Base-by-base conservation (phyloP, 305 asterid genomes). In the Fraxinus greggii region DNA sequence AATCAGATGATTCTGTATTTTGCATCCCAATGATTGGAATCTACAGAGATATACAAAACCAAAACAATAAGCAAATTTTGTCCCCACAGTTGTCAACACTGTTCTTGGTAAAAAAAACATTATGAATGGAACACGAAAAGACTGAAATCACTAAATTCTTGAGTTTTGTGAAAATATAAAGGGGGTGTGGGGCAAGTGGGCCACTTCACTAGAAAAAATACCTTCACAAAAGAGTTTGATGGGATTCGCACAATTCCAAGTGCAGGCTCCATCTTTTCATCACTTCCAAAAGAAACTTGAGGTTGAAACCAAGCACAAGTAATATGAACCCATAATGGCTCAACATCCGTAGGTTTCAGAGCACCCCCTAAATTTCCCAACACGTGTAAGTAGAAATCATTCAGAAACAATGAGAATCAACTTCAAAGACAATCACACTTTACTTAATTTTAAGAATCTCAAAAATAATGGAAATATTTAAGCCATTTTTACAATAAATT, bases 301-400 rank as follows among this genome's bases (percentile, higher is more conserved):
- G 99, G 99, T 87, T 91, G 98, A 88, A 94, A 96, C 99, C 99
- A 96, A 88, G 99, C 99, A 88, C 99, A 96, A 75, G 99, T 94
- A 85, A 96, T 87, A 83, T 96, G 99, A 82, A 96, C 99, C 99
- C 99, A 96, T 78, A 96, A 87, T 40, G 95, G 93, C 26, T 89
- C 86, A 63, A 94, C 86, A 76, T 94, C 97, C 26, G 98, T 92
- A 80, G 99, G 98, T 91, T 96, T 96, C 91, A 96, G 80, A 72
- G 99, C 98, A 70, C 99, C 99, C 54, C 99, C 99, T 96, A 78
- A 59, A 84, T 79, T 78, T 48, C 80, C 85, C 83, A 89, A 87
- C 51, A 83, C 32, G 2, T 6, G 21, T n/a, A 72, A 40, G 82
- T 83, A 61, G 79, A 79, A 56, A 67, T 1, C 2, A 17, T 73